Percentiles rank a stretch among this genome's conserved stretches.
These are phyloP conservation scores for Acorus calamus DNA, from an alignment of 106 monocot species.

Conservation along the genomic window DNA sequence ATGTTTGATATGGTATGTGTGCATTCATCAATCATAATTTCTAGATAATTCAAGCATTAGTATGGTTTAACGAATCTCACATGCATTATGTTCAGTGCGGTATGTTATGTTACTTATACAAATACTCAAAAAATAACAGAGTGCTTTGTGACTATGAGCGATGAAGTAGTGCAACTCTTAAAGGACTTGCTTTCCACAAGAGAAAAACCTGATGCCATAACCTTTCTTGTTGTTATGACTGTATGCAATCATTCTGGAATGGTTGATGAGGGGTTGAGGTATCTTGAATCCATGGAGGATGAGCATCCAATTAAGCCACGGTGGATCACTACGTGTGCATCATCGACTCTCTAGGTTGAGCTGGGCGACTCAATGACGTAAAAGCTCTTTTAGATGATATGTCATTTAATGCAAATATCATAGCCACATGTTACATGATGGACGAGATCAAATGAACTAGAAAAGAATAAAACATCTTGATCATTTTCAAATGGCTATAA, in stretches of 20 bases:
- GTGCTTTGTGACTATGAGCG: conserved; percentile 23
- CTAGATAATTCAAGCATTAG: too few species aligned
- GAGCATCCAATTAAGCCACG: conserved; percentile 44
- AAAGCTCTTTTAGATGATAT: conserved; percentile 39
- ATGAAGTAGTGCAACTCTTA: conserved; percentile 52
- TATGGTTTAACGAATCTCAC: too few species aligned
- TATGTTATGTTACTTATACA: too few species aligned
- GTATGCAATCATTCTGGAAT: conserved; percentile 79
- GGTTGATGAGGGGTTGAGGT: conserved; percentile 43
- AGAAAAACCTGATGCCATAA: conserved; percentile 60
- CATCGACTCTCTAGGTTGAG: conserved; percentile 65
- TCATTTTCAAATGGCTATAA: too few species aligned
- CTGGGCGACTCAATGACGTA: conserved; percentile 61
- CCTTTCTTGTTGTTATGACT: conserved; percentile 67
- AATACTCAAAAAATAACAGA: too few species aligned
- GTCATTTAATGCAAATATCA: conserved; percentile 17
- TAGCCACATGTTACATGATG: too few species aligned
- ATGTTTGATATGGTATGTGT: too few species aligned
- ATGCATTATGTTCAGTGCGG: too few species aligned
- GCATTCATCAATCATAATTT: too few species aligned
- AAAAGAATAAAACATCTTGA: too few species aligned
- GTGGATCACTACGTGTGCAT: conserved; percentile 83
- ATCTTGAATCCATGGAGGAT: conserved; percentile 57
- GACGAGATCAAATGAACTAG: too few species aligned
- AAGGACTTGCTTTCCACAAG: conserved; percentile 40